Evolutionary conservation across 352 stramenopile species (phyloP), one percentile per base, ranked within the genome.

Genomic region (Globisporangium takayamanum): DNA sequence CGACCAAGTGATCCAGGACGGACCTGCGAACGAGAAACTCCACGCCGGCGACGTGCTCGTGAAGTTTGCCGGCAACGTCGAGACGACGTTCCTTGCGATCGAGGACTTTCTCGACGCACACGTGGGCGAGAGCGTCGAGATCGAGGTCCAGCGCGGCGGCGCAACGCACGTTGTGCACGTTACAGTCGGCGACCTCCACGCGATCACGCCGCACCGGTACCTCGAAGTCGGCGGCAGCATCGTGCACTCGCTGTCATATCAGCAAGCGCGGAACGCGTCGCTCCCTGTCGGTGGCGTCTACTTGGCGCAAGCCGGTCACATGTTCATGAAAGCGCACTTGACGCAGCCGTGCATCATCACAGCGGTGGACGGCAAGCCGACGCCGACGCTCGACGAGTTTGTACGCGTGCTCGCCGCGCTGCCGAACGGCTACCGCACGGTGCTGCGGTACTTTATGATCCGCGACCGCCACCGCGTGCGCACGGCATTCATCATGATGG

Each of bases 311-410:
- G 76, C 87, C 5, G 90, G 89, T 1, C 90, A 96, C 71, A 97
- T 97, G 88, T 87, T 97, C 53, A 87, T 94, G 66, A 89, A 92
- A 54, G 88, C 86, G 6, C 80, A 92, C 39, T 57, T 97, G 26
- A 80, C 78, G 6, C 84, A 91, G 60, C 80, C 87, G 22, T 87
- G 84, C 60, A 95, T 97, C 53, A 94, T 97, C 67, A 88, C 82
- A 14, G 78, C 81, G 0, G 72, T 97, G 14, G 85, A 88, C 37
- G 81, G 80, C 28, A 78, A 89, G 41, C 65, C 80, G 15, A 97
- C 89, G 16, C 76, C 84, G 41, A 89, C 81, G 15, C 55, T 97
- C 30, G 87, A 91, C 41, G 83, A 82, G 2, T 97, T 96, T 50
- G 83, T 89, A 42, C 63, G 69, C 41, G 84, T 90, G 22, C 77